Evolutionary conservation across 495 filamentous ascomycete species (phyloP).

Genomic region (Aspergillus indologenus): DNA sequence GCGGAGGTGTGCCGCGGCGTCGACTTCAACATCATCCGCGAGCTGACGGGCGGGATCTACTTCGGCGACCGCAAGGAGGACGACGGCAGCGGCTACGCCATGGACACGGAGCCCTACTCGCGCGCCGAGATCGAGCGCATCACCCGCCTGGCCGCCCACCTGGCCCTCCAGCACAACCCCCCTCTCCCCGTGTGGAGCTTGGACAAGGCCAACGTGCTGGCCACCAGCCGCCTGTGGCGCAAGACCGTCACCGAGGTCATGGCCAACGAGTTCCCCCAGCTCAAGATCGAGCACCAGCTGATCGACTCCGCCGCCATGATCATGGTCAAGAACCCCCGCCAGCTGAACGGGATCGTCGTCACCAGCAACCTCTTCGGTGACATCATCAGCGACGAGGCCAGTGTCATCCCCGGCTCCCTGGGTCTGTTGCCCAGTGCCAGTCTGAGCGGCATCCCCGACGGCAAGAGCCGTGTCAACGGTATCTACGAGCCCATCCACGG

Average conservation of each 20-base stretch:
- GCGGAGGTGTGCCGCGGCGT: slow-evolving; percentile 80
- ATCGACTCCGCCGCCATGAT: slow-evolving; percentile 97
- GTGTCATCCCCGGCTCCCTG: slow-evolving; percentile 89
- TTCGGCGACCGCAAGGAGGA: slow-evolving; percentile 92
- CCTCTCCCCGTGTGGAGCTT: slow-evolving; percentile 81
- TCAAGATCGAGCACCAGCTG: slow-evolving; percentile 83
- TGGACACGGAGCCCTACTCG: slow-evolving; percentile 89
- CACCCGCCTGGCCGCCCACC: slow-evolving; percentile 73
- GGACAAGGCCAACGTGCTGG: slow-evolving; percentile 97
- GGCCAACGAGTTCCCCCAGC: slow-evolving; percentile 80
- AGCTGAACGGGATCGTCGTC: slow-evolving; percentile 88
- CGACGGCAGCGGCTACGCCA: slow-evolving; percentile 67
- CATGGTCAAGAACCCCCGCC: slow-evolving; percentile 91
- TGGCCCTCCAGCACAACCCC: slow-evolving; percentile 77
- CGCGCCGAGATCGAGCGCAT: slow-evolving; percentile 87
- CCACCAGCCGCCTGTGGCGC: slow-evolving; percentile 85
- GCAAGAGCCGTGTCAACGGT: slow-evolving; percentile 53
- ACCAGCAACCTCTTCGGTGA: slow-evolving; percentile 96
- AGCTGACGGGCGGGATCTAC: slow-evolving; percentile 95
- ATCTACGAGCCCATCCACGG: slow-evolving; percentile 99
- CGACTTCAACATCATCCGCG: slow-evolving; percentile 93
- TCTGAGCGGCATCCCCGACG: slow-evolving; percentile 81
- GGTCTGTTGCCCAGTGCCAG: slow-evolving; percentile 88
- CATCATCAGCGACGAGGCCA: slow-evolving; percentile 95
- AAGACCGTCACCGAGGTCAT: slow-evolving; percentile 78